Percentiles rank a stretch among this genome's conserved stretches.
Evolutionary conservation across 2,329 filamentous ascomycete species (phyloP).

Genomic region (Claviceps pazoutovae): DNA sequence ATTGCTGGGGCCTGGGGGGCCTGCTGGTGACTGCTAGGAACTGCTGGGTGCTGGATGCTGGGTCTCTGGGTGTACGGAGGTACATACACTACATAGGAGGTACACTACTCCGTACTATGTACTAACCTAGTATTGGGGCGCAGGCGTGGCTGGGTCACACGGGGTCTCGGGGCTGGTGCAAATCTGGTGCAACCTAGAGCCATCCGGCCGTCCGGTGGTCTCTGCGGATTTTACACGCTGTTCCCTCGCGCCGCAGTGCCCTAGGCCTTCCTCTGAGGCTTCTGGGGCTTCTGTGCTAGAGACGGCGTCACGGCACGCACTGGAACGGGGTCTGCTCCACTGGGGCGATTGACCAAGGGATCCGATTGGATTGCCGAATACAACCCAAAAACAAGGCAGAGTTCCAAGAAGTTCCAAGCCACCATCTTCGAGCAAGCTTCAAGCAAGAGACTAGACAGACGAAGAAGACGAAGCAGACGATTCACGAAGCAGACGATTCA

Average conservation of each 20-base stretch:
- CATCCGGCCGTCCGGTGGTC: too few relatives aligned
- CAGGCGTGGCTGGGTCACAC: not conserved
- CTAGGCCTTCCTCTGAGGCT: too few relatives aligned
- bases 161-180: not conserved
- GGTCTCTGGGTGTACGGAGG: not conserved
- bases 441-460: not conserved
- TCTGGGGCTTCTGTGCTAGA: too few relatives aligned
- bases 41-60: not conserved
- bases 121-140: not conserved
- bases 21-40: not conserved
- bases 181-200: too few relatives aligned
- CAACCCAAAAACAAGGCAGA: slow-evolving; percentile 3
- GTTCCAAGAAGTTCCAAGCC: not conserved
- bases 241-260: too few relatives aligned
- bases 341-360: not conserved
- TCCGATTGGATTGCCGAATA: slow-evolving; percentile 1
- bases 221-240: too few relatives aligned
- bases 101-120: too few relatives aligned
- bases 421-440: not conserved
- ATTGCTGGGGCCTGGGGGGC: not conserved
- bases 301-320: too few relatives aligned
- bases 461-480: too few relatives aligned
- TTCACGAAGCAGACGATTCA: too few relatives aligned
- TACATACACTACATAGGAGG: not conserved
- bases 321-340: not conserved